Evolutionary conservation across 1,139 yeast genomes (phyloP).

Genomic region (Blastobotrys serpentis): DNA sequence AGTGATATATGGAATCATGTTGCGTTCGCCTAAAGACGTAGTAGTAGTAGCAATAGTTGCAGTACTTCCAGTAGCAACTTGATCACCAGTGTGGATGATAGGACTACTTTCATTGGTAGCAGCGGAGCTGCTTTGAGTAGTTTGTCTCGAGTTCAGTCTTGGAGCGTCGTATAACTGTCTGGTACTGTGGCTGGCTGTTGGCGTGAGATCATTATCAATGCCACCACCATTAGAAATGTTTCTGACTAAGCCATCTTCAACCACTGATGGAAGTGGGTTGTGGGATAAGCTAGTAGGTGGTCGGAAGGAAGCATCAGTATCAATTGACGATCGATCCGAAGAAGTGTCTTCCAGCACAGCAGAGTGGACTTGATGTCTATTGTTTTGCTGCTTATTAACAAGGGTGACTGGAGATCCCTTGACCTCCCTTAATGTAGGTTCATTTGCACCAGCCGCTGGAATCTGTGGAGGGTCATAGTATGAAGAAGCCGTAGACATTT

Average conservation of each 20-base stretch:
- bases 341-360: slow-evolving; percentile 26
- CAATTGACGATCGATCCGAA: slow-evolving; percentile 19
- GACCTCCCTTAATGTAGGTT: slow-evolving; percentile 26
- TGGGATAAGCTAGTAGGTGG: slow-evolving; percentile 12
- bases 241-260: slow-evolving; percentile 17
- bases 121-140: slow-evolving; percentile 5
- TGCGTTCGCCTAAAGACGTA: slow-evolving; percentile 63
- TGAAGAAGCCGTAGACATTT: slow-evolving; percentile 9
- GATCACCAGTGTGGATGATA: not conserved
- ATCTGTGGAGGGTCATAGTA: not conserved
- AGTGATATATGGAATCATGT: slow-evolving; percentile 83
- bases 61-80: slow-evolving; percentile 22
- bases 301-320: slow-evolving; percentile 10
- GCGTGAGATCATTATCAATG: slow-evolving; percentile 4
- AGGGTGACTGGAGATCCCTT: slow-evolving; percentile 28
- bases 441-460: slow-evolving; percentile 13
- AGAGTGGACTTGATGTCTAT: slow-evolving; percentile 23
- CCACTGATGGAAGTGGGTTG: slow-evolving; percentile 16
- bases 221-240: slow-evolving; percentile 7
- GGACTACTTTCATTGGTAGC: slow-evolving; percentile 4
- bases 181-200: slow-evolving; percentile 3
- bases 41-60: slow-evolving; percentile 61
- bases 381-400: slow-evolving; percentile 18
- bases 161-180: slow-evolving; percentile 7
- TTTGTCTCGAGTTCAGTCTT: slow-evolving; percentile 1